These are phyloP conservation scores for Capsella rubella DNA, from an alignment of 441 rosid species.

Conservation along the genomic window DNA sequence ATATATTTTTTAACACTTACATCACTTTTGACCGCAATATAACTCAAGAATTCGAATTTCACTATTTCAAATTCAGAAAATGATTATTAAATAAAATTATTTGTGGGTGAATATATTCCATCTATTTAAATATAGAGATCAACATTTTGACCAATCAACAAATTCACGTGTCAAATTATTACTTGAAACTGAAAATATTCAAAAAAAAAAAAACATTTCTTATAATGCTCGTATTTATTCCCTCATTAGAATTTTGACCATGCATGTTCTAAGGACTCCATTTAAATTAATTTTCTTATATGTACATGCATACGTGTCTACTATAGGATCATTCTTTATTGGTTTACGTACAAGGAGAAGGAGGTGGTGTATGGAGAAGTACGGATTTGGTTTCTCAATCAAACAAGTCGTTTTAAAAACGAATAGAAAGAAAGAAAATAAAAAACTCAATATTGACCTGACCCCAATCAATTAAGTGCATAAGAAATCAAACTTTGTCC, in stretches of 20 bases:
- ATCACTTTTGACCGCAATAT: background rate
- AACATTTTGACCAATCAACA: constrained; percentile 14
- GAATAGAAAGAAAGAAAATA: background rate
- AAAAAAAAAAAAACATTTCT: background rate
- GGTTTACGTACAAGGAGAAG: background rate
- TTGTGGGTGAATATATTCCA: background rate
- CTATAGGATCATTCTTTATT: constrained; percentile 6
- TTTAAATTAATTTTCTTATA: constrained; percentile 8
- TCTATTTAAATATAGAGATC: constrained; percentile 22
- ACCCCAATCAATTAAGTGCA: too few species aligned
- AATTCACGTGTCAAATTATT: constrained; percentile 24
- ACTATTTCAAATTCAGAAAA: background rate
- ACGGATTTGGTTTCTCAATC: constrained; percentile 17
- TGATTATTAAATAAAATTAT: background rate
- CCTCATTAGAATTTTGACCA: constrained; percentile 22
- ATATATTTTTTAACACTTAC: background rate
- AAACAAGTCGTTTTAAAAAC: background rate
- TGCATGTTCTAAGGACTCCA: background rate
- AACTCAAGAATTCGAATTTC: background rate
- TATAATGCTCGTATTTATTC: constrained; percentile 21
- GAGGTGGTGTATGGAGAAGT: constrained; percentile 25
- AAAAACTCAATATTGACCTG: too few species aligned
- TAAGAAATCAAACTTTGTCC: too few species aligned
- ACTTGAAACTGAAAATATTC: background rate
- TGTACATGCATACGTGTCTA: constrained; percentile 17